Base-by-base conservation (phyloP, 169 alveolate genomes). In the Ophryocystis elektroscirrha region DNA sequence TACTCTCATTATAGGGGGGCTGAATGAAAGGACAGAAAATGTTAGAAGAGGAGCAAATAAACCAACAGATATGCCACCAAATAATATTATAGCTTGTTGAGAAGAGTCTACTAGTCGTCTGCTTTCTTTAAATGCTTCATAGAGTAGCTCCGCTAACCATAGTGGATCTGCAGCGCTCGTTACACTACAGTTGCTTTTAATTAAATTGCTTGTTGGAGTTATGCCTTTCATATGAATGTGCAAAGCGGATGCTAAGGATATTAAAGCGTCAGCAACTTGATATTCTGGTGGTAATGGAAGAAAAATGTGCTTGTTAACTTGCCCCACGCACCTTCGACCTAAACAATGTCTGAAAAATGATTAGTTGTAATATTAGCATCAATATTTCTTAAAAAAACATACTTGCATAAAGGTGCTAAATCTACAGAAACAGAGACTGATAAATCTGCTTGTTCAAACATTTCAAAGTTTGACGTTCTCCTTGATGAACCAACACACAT, bases 401-500 rank as follows among this genome's bases (percentile, higher is more conserved):
- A n/a, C n/a, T n/a, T n/a, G n/a, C n/a, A n/a, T n/a, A n/a, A n/a
- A n/a, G n/a, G n/a, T n/a, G n/a, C n/a, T n/a, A 51, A 44, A 24
- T 26, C 48, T 9, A 35, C 50, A 20, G 46, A 30, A 5, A 49
- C 45, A n/a, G 67, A 51, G 20, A 56, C 46, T 6, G 67, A 26
- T 3, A 49, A 46, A 27, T 43, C 41, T n/a, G 70, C 65, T 37
- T 56, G 48, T 5, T 53, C 50, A 55, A 51, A 66, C 24, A 66
- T 27, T 32, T 41, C 63, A 35, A 66, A 66, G 59, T 66, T 66
- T 22, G 49, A 18, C 32, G 59, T 48, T 29, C 54, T 55, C 29
- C 60, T 44, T 44, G 68, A 53, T 37, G 58, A 51, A 5, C 75
- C 75, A n/a, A 66, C 70, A 37, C 65, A 53, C 9, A 67, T 51